Evolutionary conservation across 1,284 basidiomycete species (phyloP).

Genomic region (Wolfiporia cocos): DNA sequence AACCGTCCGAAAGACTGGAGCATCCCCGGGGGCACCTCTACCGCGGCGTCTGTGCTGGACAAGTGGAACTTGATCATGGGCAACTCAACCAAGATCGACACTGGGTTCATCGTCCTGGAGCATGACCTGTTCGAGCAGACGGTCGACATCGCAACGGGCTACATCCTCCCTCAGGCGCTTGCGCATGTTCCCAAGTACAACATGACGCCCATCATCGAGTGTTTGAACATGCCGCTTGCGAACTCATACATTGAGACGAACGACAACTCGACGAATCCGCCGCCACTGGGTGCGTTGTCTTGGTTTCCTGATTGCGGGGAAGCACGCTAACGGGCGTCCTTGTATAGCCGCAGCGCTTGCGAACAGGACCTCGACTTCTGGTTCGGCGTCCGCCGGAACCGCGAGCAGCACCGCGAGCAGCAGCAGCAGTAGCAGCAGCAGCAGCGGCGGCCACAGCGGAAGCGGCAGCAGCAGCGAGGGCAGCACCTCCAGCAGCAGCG

Average conservation of each 20-base stretch:
- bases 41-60: slow-evolving; percentile 48
- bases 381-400: background rate
- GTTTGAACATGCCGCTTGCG: slow-evolving; percentile 48
- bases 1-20: slow-evolving; percentile 67
- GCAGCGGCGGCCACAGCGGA: background rate
- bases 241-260: slow-evolving; percentile 70
- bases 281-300: slow-evolving; percentile 26
- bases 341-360: background rate
- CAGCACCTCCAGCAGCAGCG: background rate
- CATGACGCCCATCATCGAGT: slow-evolving; percentile 61
- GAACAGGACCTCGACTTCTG: background rate
- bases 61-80: slow-evolving; percentile 62
- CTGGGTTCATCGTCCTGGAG: slow-evolving; percentile 71
- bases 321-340: background rate
- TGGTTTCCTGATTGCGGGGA: too few species aligned
- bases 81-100: slow-evolving; percentile 41
- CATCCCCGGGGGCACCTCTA: slow-evolving; percentile 59
- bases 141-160: slow-evolving; percentile 66
- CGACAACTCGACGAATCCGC: slow-evolving; percentile 53
- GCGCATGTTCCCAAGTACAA: slow-evolving; percentile 55
- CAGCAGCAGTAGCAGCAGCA: background rate
- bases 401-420: background rate
- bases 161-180: slow-evolving; percentile 63
- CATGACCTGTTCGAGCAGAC: slow-evolving; percentile 68
- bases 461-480: background rate